Evolutionary conservation across 352 stramenopile species (phyloP).

Genomic region (Phytophthora crassamura): DNA sequence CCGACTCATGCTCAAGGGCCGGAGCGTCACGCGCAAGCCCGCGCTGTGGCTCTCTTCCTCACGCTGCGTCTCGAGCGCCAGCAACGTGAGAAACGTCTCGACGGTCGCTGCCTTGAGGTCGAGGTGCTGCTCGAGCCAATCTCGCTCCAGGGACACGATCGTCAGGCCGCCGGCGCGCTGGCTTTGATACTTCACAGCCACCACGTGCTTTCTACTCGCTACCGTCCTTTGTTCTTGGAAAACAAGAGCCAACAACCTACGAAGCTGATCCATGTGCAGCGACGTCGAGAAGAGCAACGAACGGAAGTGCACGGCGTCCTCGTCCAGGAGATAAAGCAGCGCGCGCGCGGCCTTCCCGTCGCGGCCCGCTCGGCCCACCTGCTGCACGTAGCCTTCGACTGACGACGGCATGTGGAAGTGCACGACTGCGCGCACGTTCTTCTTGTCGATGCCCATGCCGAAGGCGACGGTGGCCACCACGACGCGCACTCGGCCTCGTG

Average conservation of each 20-base stretch:
- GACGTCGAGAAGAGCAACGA: slow-evolving; percentile 79
- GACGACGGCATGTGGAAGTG: slow-evolving; percentile 97
- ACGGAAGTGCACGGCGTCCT: slow-evolving; percentile 74
- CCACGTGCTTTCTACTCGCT: slow-evolving; percentile 27
- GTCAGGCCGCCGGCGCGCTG: slow-evolving; percentile 22
- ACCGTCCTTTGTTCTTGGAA: slow-evolving; percentile 24
- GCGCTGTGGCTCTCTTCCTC: slow-evolving; percentile 9
- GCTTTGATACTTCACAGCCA: slow-evolving; percentile 32
- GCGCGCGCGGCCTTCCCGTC: slow-evolving; percentile 89
- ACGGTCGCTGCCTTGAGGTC: slow-evolving; percentile 80
- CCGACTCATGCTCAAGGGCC: slow-evolving; percentile 58
- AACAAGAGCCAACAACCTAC: slow-evolving; percentile 50
- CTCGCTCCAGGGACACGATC: slow-evolving; percentile 56
- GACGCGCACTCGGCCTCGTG: slow-evolving; percentile 86
- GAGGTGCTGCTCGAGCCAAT: slow-evolving; percentile 66
- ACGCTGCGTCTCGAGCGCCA: slow-evolving; percentile 46
- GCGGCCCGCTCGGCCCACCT: slow-evolving; percentile 95
- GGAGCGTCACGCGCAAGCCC: slow-evolving; percentile 38
- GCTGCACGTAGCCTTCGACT: slow-evolving; percentile 99
- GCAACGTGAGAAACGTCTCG: slow-evolving; percentile 81
- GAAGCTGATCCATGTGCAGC: slow-evolving; percentile 62
- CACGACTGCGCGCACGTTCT: slow-evolving; percentile 97
- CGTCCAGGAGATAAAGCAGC: slow-evolving; percentile 67
- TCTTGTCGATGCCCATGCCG: slow-evolving; percentile 99
- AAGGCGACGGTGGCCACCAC: slow-evolving; percentile 98